Conservation (phyloP, 2,329 filamentous ascomycete genomes). For the Neonectria ditissima region DNA sequence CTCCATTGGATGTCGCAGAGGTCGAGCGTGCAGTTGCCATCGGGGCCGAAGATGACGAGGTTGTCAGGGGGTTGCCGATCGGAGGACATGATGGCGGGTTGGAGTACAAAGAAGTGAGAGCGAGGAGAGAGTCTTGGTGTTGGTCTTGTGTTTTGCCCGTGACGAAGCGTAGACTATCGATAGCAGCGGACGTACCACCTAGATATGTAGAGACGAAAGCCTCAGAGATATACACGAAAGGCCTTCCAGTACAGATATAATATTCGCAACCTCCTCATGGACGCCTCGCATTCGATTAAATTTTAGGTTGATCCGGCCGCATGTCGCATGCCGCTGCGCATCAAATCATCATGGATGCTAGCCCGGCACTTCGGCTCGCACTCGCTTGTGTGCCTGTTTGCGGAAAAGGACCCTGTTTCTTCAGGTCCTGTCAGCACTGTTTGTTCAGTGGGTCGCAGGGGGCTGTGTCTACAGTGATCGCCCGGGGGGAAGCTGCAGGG, state of each 20-base stretch:
- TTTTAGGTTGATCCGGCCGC: neutral
- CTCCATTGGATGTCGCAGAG: constrained; percentile 59
- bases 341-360: constrained; percentile 8
- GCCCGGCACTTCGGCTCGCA: constrained; percentile 1
- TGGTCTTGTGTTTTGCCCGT: neutral
- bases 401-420: neutral
- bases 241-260: neutral
- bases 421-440: neutral
- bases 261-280: neutral
- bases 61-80: constrained; percentile 12
- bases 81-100: constrained; percentile 27
- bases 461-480: neutral
- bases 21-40: constrained; percentile 62
- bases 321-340: neutral
- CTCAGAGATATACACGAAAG: neutral
- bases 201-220: neutral
- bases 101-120: too few relatives aligned
- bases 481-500: neutral
- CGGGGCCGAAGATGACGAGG: constrained; percentile 56
- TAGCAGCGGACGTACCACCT: neutral
- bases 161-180: too few relatives aligned
- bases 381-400: constrained; percentile 1
- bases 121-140: too few relatives aligned
- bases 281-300: neutral
- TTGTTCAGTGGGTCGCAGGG: constrained; percentile 5